Base-by-base conservation (phyloP, 179 eudicot species). In the Patellifolia procumbens region DNA sequence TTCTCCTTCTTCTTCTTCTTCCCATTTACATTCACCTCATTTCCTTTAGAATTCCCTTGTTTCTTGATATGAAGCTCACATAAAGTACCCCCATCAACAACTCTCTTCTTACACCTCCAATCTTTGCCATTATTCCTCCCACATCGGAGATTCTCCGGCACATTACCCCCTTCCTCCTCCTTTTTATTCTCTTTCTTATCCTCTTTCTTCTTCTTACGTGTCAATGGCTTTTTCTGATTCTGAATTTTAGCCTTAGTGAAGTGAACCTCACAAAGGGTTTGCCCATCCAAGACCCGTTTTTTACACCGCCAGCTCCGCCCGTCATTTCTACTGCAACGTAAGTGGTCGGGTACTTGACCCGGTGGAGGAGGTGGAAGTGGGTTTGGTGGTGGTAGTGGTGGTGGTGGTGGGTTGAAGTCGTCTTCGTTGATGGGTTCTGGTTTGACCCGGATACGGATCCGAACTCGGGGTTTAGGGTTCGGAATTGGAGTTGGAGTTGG, bases 221-320 rank as follows among this genome's bases (percentile, higher is more conserved):
- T 34, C 32, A 2, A 16, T 39, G 74, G 29, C 62, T 51, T 34
- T 29, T 34, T 15, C 16, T 52, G 71, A 35, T 16, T 35, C n/a
- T 58, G 68, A 16, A 62, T 39, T 29, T 60, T 70, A 10, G 51
- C 37, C 75, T 49, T 70, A 16, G 17, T 77, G 0, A 70, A 37
- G 22, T 80, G 82, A 46, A 56, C 22, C 67, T 79, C 81, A 49
- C 81, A 79, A 16, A 79, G 45, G 5, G 31, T 45, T 7, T 73
- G 81, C 61, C 82, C 82, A 8, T 61, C 79, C 29, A 80, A 26
- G 2, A 37, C 80, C 46, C 24, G 68, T 52, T 45, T 31, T 64
- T 81, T 73, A n/a, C 83, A 76, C 70, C 83, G 51, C 83, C 83
- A 80, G 3, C 61, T 56, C 63, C 79, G 12, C 45, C 80, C 83